phyloP scores from a whole-genome alignment of 768 basidiomycete species.

The Mycena chlorophos region DNA sequence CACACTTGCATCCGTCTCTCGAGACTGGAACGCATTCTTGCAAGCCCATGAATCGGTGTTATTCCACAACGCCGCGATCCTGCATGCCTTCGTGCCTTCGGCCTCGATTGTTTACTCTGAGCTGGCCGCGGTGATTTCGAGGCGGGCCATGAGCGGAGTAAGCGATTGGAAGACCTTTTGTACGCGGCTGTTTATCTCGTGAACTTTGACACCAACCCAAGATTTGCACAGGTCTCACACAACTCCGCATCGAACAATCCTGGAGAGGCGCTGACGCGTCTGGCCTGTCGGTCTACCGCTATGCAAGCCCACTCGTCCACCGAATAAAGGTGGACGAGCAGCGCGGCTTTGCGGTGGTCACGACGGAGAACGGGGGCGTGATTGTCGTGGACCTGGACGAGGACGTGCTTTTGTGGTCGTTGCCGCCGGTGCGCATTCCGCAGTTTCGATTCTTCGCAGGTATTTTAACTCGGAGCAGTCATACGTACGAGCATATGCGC shows the following conservation, averaged over 20 bases:
- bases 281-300: constrained; percentile 32
- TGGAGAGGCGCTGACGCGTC: constrained; percentile 59
- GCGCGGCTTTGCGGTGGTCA: constrained; percentile 59
- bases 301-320: constrained; percentile 49
- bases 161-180: constrained; percentile 62
- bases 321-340: constrained; percentile 76
- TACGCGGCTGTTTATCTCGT: constrained; percentile 33
- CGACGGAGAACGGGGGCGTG: constrained; percentile 55
- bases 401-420: constrained; percentile 58
- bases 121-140: constrained; percentile 31
- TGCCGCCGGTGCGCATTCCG: constrained; percentile 47
- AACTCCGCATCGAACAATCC: constrained; percentile 44
- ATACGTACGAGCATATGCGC: constrained; percentile 58
- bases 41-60: constrained; percentile 47
- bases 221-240: constrained; percentile 43
- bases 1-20: constrained; percentile 40
- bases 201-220: constrained; percentile 2
- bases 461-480: constrained; percentile 31
- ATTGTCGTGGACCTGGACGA: constrained; percentile 54
- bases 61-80: constrained; percentile 56
- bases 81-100: constrained; percentile 47
- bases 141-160: constrained; percentile 39
- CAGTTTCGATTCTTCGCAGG: neutral
- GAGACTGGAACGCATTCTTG: constrained; percentile 49
- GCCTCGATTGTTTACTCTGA: constrained; percentile 30